Percentiles rank a stretch among this genome's conserved stretches.
These are phyloP conservation scores for Decorospora gaudefroyi DNA, from an alignment of 2,329 filamentous ascomycete genomes.

Conservation along the genomic window DNA sequence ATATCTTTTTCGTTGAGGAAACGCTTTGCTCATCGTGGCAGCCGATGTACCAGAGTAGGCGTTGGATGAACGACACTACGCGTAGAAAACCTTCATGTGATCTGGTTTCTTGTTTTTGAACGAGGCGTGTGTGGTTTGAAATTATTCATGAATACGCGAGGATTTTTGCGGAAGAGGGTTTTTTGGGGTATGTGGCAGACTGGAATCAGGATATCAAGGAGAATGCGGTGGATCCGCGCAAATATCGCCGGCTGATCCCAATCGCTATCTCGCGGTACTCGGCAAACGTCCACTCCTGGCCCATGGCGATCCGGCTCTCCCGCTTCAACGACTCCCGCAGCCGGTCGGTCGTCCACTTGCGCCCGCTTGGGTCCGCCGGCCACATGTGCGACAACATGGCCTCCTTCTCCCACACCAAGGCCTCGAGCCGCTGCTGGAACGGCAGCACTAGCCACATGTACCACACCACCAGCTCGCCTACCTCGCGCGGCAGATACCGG, in stretches of 20 bases:
- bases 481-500: constrained; percentile 31
- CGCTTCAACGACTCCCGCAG: constrained; percentile 17
- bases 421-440: constrained; percentile 15
- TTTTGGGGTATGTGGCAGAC: no score
- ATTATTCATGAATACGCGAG: no score
- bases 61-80: no score
- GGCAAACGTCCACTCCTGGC: constrained; percentile 13
- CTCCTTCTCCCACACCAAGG: constrained; percentile 17
- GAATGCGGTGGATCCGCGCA: constrained; percentile 19
- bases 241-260: constrained; percentile 23
- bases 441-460: constrained; percentile 25
- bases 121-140: no score
- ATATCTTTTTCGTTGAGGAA: no score
- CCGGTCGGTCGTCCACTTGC: constrained; percentile 17
- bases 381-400: constrained; percentile 17
- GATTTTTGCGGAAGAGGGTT: no score
- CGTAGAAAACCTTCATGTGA: no score
- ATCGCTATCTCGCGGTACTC: constrained; percentile 24
- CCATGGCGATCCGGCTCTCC: constrained; percentile 14
- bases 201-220: no score
- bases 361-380: constrained; percentile 11
- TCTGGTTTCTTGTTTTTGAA: no score
- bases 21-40: no score
- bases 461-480: constrained; percentile 26
- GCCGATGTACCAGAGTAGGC: no score